phyloP scores from a whole-genome alignment of 106 monocot genomes.

The Vanilla planifolia region DNA sequence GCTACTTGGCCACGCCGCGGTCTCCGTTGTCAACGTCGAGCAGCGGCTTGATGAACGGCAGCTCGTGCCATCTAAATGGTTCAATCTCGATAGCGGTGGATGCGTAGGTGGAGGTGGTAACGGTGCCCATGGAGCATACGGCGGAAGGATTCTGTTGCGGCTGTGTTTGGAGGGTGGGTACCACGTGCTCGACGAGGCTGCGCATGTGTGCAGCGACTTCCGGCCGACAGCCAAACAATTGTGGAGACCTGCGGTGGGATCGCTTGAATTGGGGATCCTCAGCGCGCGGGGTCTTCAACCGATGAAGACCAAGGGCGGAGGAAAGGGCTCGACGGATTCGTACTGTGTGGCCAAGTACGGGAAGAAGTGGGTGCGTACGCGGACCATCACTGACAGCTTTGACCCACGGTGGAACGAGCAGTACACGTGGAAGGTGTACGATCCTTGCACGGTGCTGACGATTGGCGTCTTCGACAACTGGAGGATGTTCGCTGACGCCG shows the following conservation, averaged over 20 bases:
- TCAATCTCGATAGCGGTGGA: constrained; percentile 42
- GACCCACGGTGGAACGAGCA: constrained; percentile 99
- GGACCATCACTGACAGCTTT: constrained; percentile 85
- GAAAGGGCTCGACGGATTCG: constrained; percentile 88
- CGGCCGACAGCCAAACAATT: constrained; percentile 90
- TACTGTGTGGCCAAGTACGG: constrained; percentile 98
- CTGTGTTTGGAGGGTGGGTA: constrained; percentile 90
- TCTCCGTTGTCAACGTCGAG: constrained; percentile 43
- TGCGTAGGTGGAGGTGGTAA: not conserved
- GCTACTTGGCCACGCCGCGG: constrained; percentile 42
- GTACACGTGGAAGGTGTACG: constrained; percentile 97
- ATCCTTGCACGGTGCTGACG: constrained; percentile 92
- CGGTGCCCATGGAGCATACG: constrained; percentile 19
- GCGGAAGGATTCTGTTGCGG: constrained; percentile 69
- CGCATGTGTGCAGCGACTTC: constrained; percentile 90
- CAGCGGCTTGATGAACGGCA: constrained; percentile 81
- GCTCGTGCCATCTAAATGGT: constrained; percentile 61
- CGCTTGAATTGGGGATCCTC: constrained; percentile 79
- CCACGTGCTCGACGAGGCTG: constrained; percentile 95
- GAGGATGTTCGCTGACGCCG: constrained; percentile 72
- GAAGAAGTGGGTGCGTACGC: constrained; percentile 93
- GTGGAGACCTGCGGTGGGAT: constrained; percentile 80
- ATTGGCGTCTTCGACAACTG: constrained; percentile 95
- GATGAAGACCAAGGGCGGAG: constrained; percentile 90
- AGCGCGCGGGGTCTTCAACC: constrained; percentile 76